Percentiles rank a stretch among this genome's conserved stretches.
Conservation (phyloP, 2,329 filamentous ascomycete species). For the Sphaerulina vaccinii region DNA sequence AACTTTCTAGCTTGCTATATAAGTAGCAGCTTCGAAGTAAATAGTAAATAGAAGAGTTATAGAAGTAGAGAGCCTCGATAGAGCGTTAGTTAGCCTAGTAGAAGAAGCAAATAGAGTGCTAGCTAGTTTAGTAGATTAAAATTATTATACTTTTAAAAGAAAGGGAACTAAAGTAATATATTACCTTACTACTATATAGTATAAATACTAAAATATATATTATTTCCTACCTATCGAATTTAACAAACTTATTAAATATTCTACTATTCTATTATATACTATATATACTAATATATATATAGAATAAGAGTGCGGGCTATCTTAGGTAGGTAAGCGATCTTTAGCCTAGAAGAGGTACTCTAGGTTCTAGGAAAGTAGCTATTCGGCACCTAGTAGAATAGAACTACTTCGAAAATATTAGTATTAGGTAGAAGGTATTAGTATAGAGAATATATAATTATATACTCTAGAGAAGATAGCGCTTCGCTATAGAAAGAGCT, state of each 20-base stretch:
- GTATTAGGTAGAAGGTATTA: too few species aligned
- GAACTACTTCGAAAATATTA: too few species aligned
- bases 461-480: too few species aligned
- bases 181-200: background rate
- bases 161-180: background rate
- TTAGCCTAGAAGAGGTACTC: background rate
- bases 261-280: background rate
- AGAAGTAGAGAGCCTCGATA: background rate
- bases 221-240: background rate
- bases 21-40: background rate
- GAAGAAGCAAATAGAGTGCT: background rate
- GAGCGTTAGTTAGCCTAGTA: background rate
- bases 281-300: background rate
- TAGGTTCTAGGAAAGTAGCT: too few species aligned
- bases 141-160: background rate
- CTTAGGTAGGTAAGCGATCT: background rate
- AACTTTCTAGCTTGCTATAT: background rate
- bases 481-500: too few species aligned
- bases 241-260: background rate
- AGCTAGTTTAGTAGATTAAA: background rate
- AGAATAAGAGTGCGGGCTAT: background rate
- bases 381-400: too few species aligned
- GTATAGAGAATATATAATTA: too few species aligned
- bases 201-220: background rate
- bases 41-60: background rate